These are phyloP conservation scores for Inga oerstediana DNA, from an alignment of 306 rosid species.

Conservation along the genomic window DNA sequence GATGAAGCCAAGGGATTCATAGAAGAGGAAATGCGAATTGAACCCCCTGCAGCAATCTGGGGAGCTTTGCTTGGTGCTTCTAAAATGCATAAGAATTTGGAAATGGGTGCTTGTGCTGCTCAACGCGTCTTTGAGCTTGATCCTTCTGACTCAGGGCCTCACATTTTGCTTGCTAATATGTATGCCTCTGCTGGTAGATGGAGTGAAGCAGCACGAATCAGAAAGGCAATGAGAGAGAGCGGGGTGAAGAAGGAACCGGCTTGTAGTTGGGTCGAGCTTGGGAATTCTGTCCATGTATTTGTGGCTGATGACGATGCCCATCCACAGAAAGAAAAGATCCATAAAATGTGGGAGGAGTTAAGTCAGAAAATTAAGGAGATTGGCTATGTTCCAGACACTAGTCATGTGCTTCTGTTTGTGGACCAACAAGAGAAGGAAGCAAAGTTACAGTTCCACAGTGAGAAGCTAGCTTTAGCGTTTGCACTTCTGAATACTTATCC, in stretches of 20 bases:
- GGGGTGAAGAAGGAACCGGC: constrained; percentile 37
- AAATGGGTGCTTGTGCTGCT: constrained; percentile 52
- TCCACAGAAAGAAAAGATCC: constrained; percentile 48
- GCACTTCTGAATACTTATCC: constrained; percentile 50
- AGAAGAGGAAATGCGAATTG: constrained; percentile 44
- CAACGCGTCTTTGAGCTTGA: constrained; percentile 52
- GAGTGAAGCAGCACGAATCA: constrained; percentile 51
- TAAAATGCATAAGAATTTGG: constrained; percentile 46
- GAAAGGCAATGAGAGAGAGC: constrained; percentile 48
- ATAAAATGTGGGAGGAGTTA: constrained; percentile 48
- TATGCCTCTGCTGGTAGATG: constrained; percentile 58
- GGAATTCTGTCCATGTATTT: constrained; percentile 48
- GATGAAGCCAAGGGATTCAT: constrained; percentile 51
- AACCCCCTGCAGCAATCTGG: constrained; percentile 50
- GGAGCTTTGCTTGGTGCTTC: constrained; percentile 58
- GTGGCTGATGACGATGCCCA: constrained; percentile 45
- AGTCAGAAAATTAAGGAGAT: constrained; percentile 48
- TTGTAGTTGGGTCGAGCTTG: constrained; percentile 58
- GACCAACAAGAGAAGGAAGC: constrained; percentile 52
- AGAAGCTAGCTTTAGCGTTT: constrained; percentile 61
- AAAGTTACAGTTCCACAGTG: constrained; percentile 53
- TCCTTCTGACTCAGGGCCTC: constrained; percentile 53
- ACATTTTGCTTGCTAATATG: constrained; percentile 47
- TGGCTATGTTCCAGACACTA: constrained; percentile 62
- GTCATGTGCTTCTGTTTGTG: constrained; percentile 48